Percentiles rank a stretch among this genome's conserved stretches.
phyloP scores from a whole-genome alignment of 306 rosid genomes.

The Rosa chinensis region DNA sequence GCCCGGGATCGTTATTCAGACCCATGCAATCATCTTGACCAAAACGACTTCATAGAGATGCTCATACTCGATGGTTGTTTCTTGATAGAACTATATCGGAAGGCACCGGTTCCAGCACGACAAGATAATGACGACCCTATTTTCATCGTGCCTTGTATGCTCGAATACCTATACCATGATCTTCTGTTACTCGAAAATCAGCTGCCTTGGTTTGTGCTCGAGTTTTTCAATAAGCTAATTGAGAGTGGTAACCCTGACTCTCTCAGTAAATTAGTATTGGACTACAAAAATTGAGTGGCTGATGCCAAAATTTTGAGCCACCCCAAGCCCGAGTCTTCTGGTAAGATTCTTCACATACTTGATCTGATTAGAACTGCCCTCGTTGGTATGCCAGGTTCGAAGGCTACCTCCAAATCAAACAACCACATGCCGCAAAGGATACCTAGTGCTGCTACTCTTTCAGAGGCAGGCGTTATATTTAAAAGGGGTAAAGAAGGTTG shows the following conservation, averaged over 20 bases:
- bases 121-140: not conserved
- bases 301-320: not conserved
- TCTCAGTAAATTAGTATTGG: not conserved
- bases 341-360: not conserved
- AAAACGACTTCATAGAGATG: not conserved
- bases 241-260: not conserved
- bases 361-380: not conserved
- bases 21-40: not conserved
- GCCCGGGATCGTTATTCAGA: not conserved
- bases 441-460: slow-evolving; percentile 3
- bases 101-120: not conserved
- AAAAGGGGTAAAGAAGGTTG: not conserved
- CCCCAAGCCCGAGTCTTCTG: not conserved
- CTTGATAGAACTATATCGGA: not conserved
- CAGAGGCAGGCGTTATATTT: slow-evolving; percentile 15
- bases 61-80: not conserved
- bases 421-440: not conserved
- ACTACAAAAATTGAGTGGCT: not conserved
- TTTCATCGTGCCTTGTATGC: not conserved
- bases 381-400: not conserved
- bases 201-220: not conserved
- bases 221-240: not conserved
- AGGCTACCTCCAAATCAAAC: too few species aligned
- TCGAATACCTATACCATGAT: not conserved
- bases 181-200: not conserved